phyloP scores from a whole-genome alignment of 2,329 filamentous ascomycete species.

The Colletotrichum karsti region DNA sequence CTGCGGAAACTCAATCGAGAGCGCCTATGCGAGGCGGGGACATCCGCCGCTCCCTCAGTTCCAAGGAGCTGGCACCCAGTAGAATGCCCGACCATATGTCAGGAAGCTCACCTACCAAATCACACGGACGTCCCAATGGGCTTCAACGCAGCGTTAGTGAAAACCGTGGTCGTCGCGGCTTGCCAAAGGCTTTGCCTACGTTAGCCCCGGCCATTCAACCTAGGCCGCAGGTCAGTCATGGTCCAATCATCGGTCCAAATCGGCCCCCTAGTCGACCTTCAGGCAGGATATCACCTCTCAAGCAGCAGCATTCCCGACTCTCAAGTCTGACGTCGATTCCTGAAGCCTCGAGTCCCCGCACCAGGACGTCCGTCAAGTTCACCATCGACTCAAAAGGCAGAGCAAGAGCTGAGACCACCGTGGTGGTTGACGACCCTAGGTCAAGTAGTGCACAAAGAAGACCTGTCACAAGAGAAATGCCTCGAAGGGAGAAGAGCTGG shows the following conservation, averaged over 20 bases:
- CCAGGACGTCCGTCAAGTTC: constrained; percentile 67
- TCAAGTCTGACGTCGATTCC: constrained; percentile 66
- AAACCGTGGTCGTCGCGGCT: constrained; percentile 54
- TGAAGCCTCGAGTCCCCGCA: constrained; percentile 55
- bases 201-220: constrained; percentile 56
- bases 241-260: constrained; percentile 39
- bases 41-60: constrained; percentile 55
- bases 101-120: constrained; percentile 61
- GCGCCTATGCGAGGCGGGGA: constrained; percentile 39
- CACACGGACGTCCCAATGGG: constrained; percentile 51
- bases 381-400: constrained; percentile 70
- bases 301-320: constrained; percentile 56
- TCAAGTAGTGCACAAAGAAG: constrained; percentile 5
- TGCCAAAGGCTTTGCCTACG: constrained; percentile 52
- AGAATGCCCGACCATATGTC: constrained; percentile 51
- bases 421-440: constrained; percentile 45
- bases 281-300: constrained; percentile 62
- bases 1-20: constrained; percentile 28
- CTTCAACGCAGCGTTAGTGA: constrained; percentile 66
- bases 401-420: constrained; percentile 62
- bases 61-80: constrained; percentile 50
- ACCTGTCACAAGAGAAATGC: constrained; percentile 34
- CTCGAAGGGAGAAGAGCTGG: constrained; percentile 44
- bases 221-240: constrained; percentile 40
- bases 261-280: constrained; percentile 49